Base-by-base conservation (phyloP, 306 rosid species). In the Quercus robur region DNA sequence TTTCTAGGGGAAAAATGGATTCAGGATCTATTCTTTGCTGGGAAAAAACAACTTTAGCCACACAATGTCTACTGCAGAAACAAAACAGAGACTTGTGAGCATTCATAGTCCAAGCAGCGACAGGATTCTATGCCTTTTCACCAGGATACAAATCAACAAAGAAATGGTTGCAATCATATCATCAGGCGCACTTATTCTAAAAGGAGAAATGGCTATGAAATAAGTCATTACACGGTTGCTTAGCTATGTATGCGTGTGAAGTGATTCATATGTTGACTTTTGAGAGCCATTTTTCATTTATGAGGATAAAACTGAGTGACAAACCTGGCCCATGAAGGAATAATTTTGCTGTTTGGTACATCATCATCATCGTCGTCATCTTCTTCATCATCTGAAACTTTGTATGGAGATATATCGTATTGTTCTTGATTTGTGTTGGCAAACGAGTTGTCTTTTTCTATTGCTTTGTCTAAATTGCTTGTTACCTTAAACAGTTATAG, bases 321-420 rank as follows among this genome's bases (percentile, higher is more conserved):
- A 68, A 86, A 96, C 98, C 97, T 93, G 77, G 99, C 92, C 98
- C 98, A 93, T 55, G 92, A 82, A 78, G 98, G 98, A 56, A 93
- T 81, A 74, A 87, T 87, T 82, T 96, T 96, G 23, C 38, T 80
- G 66, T 85, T 88, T 70, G 83, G 88, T 28, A 41, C 8, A 75
- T 67, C 86, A 59, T 84, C 84, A 0, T 91, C 91, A 55, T 81
- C 97, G 0, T 91, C 91, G 56, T 81, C 97, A 11, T 91, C 93
- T 41, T 91, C 89, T 88, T 92, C 99, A 73, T 96, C 98, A 80
- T 96, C 99, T 61, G 98, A 93, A 61, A 73, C 89, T 84, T 88
- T 96, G 79, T 90, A 96, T 10, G 99, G 99, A 81, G 97, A 93
- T 62, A 96, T 91, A 18, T 93, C 97, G 63, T 96, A 96, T 80